Percentiles rank a stretch among this genome's conserved stretches.
Conservation (phyloP, 495 filamentous ascomycete species). For the Halenospora varia region DNA sequence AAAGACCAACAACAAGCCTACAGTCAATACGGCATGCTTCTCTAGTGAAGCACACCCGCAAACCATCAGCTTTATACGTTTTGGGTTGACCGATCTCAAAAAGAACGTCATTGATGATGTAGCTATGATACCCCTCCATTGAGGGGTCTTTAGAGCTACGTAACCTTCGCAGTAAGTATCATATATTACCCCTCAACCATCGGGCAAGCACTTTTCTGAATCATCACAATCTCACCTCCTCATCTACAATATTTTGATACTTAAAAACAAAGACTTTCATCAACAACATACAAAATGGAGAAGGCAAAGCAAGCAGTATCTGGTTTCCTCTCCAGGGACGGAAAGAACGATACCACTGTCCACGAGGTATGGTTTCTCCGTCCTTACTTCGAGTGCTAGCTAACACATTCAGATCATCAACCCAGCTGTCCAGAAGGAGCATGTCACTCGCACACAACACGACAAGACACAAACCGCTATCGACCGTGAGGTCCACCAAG, state of each 20-base stretch:
- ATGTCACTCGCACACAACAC: not conserved
- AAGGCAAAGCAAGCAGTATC: slow-evolving; percentile 50
- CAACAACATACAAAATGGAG: slow-evolving; percentile 41
- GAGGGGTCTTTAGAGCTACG: not conserved
- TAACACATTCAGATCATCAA: slow-evolving; percentile 39
- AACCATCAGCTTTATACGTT: not conserved
- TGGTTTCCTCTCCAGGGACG: slow-evolving; percentile 50
- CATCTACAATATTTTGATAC: too few relatives aligned
- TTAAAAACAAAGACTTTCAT: not conserved
- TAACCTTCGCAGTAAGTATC: not conserved
- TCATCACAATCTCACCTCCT: not conserved
- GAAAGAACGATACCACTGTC: slow-evolving; percentile 58
- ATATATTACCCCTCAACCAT: not conserved
- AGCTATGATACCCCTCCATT: slow-evolving; percentile 1
- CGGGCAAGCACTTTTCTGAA: not conserved
- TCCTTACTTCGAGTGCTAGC: not conserved
- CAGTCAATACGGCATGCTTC: not conserved
- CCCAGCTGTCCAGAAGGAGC: slow-evolving; percentile 52
- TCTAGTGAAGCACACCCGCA: not conserved
- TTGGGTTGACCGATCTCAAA: not conserved
- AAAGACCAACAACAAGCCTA: not conserved
- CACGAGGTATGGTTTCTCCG: slow-evolving; percentile 36
- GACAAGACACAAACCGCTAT: slow-evolving; percentile 43
- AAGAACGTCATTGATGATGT: slow-evolving; percentile 10
- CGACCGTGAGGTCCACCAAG: slow-evolving; percentile 59